These are phyloP conservation scores for Eudorina sp. DNA, from an alignment of 139 green algal genomes.

Conservation along the genomic window DNA sequence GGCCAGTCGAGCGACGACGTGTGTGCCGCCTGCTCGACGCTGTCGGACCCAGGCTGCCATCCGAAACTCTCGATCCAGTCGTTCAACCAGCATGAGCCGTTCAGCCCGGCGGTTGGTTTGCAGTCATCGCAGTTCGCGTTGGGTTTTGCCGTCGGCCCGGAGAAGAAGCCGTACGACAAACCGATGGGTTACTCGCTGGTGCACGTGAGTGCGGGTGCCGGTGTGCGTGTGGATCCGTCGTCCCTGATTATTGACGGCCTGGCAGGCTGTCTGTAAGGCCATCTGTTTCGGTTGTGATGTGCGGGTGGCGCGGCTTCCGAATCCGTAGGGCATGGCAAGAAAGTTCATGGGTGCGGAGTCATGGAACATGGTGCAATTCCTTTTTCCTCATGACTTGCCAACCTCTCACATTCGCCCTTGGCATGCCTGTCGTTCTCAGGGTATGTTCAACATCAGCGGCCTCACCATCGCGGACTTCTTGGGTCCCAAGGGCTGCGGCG, in stretches of 20 bases:
- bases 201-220: constrained; percentile 38
- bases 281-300: no score
- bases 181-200: constrained; percentile 63
- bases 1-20: constrained; percentile 51
- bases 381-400: not conserved
- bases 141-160: constrained; percentile 61
- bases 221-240: no score
- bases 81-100: constrained; percentile 59
- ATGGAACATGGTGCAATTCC: no score
- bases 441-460: constrained; percentile 49
- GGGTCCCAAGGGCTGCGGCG: constrained; percentile 46
- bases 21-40: constrained; percentile 50
- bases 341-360: no score
- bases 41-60: constrained; percentile 57
- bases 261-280: no score
- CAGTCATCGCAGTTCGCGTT: constrained; percentile 60
- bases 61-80: constrained; percentile 53
- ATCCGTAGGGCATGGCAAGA: no score
- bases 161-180: constrained; percentile 71
- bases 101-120: constrained; percentile 53
- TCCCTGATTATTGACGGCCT: no score
- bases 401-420: not conserved
- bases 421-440: constrained; percentile 1
- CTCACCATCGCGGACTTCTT: constrained; percentile 66
- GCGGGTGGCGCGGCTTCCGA: no score